Percentiles rank a stretch among this genome's conserved stretches.
Evolutionary conservation across 1,284 basidiomycete species (phyloP).

Genomic region (Cystobasidium pallidum): DNA sequence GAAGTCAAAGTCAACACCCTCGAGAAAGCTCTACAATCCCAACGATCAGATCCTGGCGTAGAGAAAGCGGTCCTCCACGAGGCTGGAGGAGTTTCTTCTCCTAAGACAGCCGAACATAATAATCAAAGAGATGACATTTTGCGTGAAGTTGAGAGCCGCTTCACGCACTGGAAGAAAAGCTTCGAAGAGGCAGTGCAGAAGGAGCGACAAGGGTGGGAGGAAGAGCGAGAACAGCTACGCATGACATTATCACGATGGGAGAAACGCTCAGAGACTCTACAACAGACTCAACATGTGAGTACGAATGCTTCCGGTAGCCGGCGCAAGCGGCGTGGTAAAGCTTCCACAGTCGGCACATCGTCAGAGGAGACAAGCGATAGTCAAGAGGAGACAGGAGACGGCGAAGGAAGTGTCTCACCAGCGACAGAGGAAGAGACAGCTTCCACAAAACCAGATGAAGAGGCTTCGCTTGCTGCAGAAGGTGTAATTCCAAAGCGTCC

Average conservation of each 20-base stretch:
- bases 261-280: slow-evolving; percentile 28
- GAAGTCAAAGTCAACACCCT: slow-evolving; percentile 63
- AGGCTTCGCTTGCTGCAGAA: slow-evolving; percentile 1
- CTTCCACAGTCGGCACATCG: slow-evolving; percentile 33
- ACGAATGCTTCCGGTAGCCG: slow-evolving; percentile 1
- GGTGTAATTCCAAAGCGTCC: slow-evolving; percentile 1
- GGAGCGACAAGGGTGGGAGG: slow-evolving; percentile 77
- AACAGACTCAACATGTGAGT: background rate
- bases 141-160: slow-evolving; percentile 34
- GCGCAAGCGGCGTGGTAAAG: slow-evolving; percentile 53
- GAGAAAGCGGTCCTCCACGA: background rate
- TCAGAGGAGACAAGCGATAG: slow-evolving; percentile 51
- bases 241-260: slow-evolving; percentile 84
- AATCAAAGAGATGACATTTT: slow-evolving; percentile 53
- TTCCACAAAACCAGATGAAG: background rate
- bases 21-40: slow-evolving; percentile 59
- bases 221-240: slow-evolving; percentile 75
- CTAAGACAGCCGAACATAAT: background rate
- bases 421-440: slow-evolving; percentile 34
- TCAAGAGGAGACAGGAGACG: slow-evolving; percentile 25
- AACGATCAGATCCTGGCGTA: slow-evolving; percentile 57
- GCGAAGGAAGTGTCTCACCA: slow-evolving; percentile 34
- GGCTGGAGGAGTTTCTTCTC: background rate
- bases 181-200: slow-evolving; percentile 57
- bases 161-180: slow-evolving; percentile 56